These are phyloP conservation scores for Pythium grandisporangium DNA, from an alignment of 352 stramenopile genomes.

Conservation along the genomic window DNA sequence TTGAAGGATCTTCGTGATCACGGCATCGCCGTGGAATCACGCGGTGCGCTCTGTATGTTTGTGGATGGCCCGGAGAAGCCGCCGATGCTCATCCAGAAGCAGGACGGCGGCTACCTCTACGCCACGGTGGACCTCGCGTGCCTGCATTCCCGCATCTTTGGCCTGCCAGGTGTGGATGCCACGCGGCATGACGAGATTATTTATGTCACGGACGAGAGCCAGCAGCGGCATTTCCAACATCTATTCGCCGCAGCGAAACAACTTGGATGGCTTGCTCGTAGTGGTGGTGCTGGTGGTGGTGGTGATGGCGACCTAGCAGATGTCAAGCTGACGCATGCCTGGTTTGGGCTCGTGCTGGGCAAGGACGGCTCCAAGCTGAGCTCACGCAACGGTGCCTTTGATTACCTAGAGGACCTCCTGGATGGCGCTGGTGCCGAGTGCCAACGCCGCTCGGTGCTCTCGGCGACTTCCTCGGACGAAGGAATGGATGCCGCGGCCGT, in stretches of 20 bases:
- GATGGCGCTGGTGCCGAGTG: slow-evolving; percentile 56
- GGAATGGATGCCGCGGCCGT: not conserved
- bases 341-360: slow-evolving; percentile 75
- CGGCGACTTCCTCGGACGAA: slow-evolving; percentile 1
- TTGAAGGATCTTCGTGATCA: slow-evolving; percentile 31
- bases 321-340: slow-evolving; percentile 54
- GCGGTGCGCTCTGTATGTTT: slow-evolving; percentile 66
- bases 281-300: slow-evolving; percentile 9
- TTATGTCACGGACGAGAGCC: slow-evolving; percentile 76
- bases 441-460: slow-evolving; percentile 38
- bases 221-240: slow-evolving; percentile 74
- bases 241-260: slow-evolving; percentile 53
- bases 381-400: slow-evolving; percentile 70
- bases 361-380: slow-evolving; percentile 74
- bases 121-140: slow-evolving; percentile 69
- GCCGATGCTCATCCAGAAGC: slow-evolving; percentile 77
- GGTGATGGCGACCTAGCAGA: slow-evolving; percentile 13
- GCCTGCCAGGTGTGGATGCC: slow-evolving; percentile 49
- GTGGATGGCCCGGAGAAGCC: slow-evolving; percentile 57
- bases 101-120: slow-evolving; percentile 74
- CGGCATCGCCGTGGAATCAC: slow-evolving; percentile 42
- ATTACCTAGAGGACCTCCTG: slow-evolving; percentile 69
- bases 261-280: slow-evolving; percentile 28
- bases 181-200: slow-evolving; percentile 71
- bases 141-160: slow-evolving; percentile 64